Evolutionary conservation across 2,329 filamentous ascomycete genomes (phyloP).

Genomic region (Coleophoma cylindrospora): DNA sequence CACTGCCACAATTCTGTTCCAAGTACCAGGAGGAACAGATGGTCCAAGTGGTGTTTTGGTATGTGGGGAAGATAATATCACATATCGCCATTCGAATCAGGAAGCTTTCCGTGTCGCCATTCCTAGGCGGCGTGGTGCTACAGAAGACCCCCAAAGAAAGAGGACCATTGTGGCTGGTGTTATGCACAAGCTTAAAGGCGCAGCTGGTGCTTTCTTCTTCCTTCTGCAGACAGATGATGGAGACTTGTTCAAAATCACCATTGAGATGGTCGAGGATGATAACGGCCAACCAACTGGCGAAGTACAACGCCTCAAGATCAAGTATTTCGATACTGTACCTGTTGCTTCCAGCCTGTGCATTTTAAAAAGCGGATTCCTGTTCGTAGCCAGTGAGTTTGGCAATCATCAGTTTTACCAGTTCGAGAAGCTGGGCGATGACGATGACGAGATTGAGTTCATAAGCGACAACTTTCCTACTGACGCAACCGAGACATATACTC

Average conservation of each 20-base stretch:
- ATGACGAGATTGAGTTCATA: slow-evolving; percentile 79
- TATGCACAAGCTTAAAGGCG: slow-evolving; percentile 92
- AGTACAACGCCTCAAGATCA: slow-evolving; percentile 81
- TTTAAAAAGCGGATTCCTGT: slow-evolving; percentile 91
- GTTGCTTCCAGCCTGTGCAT: slow-evolving; percentile 85
- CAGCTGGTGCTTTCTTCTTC: slow-evolving; percentile 88
- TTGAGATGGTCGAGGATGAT: slow-evolving; percentile 83
- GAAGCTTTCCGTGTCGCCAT: slow-evolving; percentile 85
- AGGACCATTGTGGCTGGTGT: slow-evolving; percentile 83
- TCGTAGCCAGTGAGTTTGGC: slow-evolving; percentile 85
- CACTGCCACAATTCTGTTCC: slow-evolving; percentile 84
- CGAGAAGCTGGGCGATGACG: slow-evolving; percentile 92
- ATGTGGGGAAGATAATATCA: slow-evolving; percentile 90
- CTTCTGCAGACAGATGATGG: slow-evolving; percentile 93
- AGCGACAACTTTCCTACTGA: slow-evolving; percentile 82
- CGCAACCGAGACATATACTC: slow-evolving; percentile 63
- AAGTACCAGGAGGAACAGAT: slow-evolving; percentile 89
- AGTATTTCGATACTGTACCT: slow-evolving; percentile 96
- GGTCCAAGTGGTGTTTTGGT: slow-evolving; percentile 93
- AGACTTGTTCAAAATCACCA: slow-evolving; percentile 94
- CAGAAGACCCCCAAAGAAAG: slow-evolving; percentile 89
- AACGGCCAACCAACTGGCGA: slow-evolving; percentile 75
- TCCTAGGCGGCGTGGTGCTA: slow-evolving; percentile 78
- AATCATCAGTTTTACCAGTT: slow-evolving; percentile 97
- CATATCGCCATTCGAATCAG: slow-evolving; percentile 95